A percentile compares a stretch with the other conserved stretches of the same genome.
These are phyloP conservation scores for Hemisphaericaspora nanyangensis DNA, from an alignment of 805 yeast species.

Conservation along the genomic window DNA sequence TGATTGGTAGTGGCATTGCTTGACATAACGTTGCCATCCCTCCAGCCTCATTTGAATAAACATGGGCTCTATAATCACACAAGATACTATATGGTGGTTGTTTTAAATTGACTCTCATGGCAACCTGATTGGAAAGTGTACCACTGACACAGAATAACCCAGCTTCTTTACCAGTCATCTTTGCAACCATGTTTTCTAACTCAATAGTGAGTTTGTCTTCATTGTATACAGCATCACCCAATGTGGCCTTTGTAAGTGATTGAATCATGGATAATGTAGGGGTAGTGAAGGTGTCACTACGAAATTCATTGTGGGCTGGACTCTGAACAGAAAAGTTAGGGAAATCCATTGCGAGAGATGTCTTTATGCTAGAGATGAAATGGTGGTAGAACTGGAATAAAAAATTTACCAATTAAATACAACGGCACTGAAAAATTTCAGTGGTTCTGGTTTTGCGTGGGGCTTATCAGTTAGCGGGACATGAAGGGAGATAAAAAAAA, in stretches of 20 bases:
- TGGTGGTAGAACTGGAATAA: too few relatives aligned
- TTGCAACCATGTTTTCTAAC: slow-evolving; percentile 62
- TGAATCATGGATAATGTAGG: slow-evolving; percentile 71
- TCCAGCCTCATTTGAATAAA: slow-evolving; percentile 82
- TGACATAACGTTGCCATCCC: slow-evolving; percentile 87
- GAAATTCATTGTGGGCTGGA: slow-evolving; percentile 37
- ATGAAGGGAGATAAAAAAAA: too few relatives aligned
- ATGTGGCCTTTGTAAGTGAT: slow-evolving; percentile 51
- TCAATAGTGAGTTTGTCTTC: slow-evolving; percentile 72
- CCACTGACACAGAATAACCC: slow-evolving; percentile 86
- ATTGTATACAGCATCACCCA: slow-evolving; percentile 86
- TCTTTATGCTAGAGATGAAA: too few relatives aligned
- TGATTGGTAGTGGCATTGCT: slow-evolving; percentile 85
- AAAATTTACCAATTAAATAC: too few relatives aligned
- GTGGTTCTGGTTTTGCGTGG: too few relatives aligned
- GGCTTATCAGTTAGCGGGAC: too few relatives aligned
- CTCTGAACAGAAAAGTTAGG: slow-evolving; percentile 12
- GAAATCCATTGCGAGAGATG: slow-evolving; percentile 6
- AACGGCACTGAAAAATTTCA: too few relatives aligned
- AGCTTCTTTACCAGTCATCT: slow-evolving; percentile 72
- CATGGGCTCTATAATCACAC: slow-evolving; percentile 85
- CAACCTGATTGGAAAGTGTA: slow-evolving; percentile 87
- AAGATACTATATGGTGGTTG: slow-evolving; percentile 86
- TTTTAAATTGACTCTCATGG: slow-evolving; percentile 63
- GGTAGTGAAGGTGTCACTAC: slow-evolving; percentile 84